phyloP scores from a whole-genome alignment of 2,329 filamentous ascomycete species.

The Coniochaeta hoffmannii region DNA sequence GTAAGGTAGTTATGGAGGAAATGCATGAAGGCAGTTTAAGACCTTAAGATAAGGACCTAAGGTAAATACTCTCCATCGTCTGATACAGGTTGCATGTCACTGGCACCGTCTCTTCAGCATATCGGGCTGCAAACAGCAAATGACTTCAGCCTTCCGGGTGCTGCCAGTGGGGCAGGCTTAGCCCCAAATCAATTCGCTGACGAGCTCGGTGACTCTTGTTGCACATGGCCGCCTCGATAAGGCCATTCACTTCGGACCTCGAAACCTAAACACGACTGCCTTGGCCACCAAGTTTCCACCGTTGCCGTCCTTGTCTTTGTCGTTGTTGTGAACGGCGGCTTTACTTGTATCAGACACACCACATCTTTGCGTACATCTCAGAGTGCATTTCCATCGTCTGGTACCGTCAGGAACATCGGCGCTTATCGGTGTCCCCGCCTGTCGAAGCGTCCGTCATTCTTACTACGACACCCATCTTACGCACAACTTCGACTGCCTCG shows the following conservation, averaged over 20 bases:
- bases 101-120: too few species aligned
- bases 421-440: background rate
- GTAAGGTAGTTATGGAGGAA: too few species aligned
- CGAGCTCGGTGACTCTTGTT: background rate
- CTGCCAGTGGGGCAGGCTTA: background rate
- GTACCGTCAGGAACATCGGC: background rate
- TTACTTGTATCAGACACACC: background rate
- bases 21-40: too few species aligned
- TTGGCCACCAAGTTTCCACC: background rate
- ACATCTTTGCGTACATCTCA: background rate
- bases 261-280: background rate
- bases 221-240: slow-evolving; percentile 1
- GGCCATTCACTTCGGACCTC: background rate
- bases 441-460: background rate
- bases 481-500: background rate
- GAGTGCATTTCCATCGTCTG: background rate
- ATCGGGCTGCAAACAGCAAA: background rate
- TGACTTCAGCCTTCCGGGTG: background rate
- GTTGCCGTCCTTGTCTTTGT: background rate
- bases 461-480: background rate
- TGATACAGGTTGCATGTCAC: too few species aligned
- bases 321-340: background rate
- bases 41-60: too few species aligned
- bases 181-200: background rate
- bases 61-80: too few species aligned